Base-by-base conservation (phyloP, 345 rosid genomes). In the Iberis pinnata region DNA sequence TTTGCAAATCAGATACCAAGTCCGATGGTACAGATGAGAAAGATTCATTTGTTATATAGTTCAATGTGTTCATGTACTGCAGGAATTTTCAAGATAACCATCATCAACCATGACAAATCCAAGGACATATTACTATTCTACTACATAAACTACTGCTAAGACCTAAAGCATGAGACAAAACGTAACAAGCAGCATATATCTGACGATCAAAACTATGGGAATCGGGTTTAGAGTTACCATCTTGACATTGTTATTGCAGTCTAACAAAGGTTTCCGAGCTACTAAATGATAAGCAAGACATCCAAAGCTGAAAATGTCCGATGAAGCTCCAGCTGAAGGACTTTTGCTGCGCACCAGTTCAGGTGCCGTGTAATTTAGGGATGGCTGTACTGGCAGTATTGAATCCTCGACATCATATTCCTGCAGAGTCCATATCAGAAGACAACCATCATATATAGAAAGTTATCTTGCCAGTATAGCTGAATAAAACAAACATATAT, bases 391-490 rank as follows among this genome's bases (percentile, higher is more conserved):
- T 37, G 97, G 98, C 64, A 92, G 70, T 3, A 85, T 41, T 38
- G 95, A 85, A 73, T 92, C 97, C 72, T 92, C 98, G n/a, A 76
- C 83, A 48, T 92, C 97, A 71, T 92, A 92, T 67, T 92, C 98
- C 98, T 92, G 77, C 52, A 45, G 5, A 32, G 43, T 16, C 51
- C 60, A 71, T 40, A 53, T 16, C 20, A 49, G 47, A 60, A 37
- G 33, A 2, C 41, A 43, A 51, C 5, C 45, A 53, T 58, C 61
- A 46, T 10, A 67, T 29, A 64, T 29, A 14, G 3, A 53, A 53
- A 17, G 36, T 53, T 3, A 29, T 41, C 46, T 47, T 7, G 12
- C 61, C 25, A 22, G 27, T 20, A 31, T 14, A 39, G 51, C 38
- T 49, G 36, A 31, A 44, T 35, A 44, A 22, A 37, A 14, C 37